These are phyloP conservation scores for Exophiala mesophila DNA, from an alignment of 2,329 filamentous ascomycete species.

Conservation along the genomic window DNA sequence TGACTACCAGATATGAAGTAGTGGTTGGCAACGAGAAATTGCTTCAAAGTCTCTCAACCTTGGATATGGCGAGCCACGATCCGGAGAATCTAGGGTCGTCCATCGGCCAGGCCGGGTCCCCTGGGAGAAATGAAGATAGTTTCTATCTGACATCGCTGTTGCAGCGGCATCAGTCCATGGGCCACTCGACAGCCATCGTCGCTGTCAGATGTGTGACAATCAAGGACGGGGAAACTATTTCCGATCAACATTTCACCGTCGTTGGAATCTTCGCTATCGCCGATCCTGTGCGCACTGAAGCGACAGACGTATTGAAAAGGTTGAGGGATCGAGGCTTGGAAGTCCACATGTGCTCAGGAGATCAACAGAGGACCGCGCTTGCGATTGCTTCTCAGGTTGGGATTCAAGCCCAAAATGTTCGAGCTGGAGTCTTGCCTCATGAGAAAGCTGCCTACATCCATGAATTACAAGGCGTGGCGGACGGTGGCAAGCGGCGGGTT, in stretches of 20 bases:
- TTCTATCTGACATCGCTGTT: conserved; percentile 13
- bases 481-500: conserved; percentile 42
- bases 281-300: conserved; percentile 74
- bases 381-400: conserved; percentile 73
- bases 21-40: conserved; percentile 57
- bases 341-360: conserved; percentile 90
- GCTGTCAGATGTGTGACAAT: conserved; percentile 32
- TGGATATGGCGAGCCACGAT: neutral
- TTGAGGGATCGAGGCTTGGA: conserved; percentile 59
- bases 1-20: conserved; percentile 37
- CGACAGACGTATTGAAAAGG: conserved; percentile 57
- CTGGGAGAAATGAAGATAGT: conserved; percentile 4
- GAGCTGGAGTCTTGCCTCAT: conserved; percentile 79
- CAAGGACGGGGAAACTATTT: conserved; percentile 5
- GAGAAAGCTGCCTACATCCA: conserved; percentile 58
- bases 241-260: conserved; percentile 39
- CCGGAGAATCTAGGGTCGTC: neutral
- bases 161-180: conserved; percentile 27
- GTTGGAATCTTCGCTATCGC: conserved; percentile 68
- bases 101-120: neutral
- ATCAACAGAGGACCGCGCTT: conserved; percentile 77
- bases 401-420: conserved; percentile 68
- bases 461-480: conserved; percentile 31
- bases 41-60: conserved; percentile 30
- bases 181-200: conserved; percentile 43